These are phyloP conservation scores for Quercus phellos DNA, from an alignment of 331 rosid species.

Conservation along the genomic window DNA sequence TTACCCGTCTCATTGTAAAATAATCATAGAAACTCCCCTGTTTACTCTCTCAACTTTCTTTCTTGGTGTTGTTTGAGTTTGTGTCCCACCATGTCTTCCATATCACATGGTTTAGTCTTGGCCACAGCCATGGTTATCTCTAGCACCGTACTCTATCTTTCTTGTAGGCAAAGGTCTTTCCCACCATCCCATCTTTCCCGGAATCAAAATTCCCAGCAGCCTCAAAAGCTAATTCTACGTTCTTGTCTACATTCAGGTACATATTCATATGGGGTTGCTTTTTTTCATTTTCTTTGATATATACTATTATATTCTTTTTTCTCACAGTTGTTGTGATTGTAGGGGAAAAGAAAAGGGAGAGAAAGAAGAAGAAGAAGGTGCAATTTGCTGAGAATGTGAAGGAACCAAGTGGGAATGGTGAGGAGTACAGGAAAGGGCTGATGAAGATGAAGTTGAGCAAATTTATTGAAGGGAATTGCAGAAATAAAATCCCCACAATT, in stretches of 20 bases:
- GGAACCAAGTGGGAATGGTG: slow-evolving; percentile 30
- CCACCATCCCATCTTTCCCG: slow-evolving; percentile 9
- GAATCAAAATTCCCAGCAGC: neutral
- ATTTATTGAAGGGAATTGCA: slow-evolving; percentile 32
- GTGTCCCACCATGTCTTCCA: slow-evolving; percentile 29
- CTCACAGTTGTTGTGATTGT: neutral
- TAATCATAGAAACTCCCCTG: too few species aligned
- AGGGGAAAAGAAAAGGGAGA: slow-evolving; percentile 54
- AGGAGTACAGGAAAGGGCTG: slow-evolving; percentile 27
- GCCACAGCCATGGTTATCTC: slow-evolving; percentile 56
- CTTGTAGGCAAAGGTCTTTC: slow-evolving; percentile 16
- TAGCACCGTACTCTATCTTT: slow-evolving; percentile 37
- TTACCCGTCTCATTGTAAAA: too few species aligned
- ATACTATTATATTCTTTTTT: neutral
- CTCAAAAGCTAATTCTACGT: slow-evolving; percentile 22
- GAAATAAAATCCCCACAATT: slow-evolving; percentile 20
- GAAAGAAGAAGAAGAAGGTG: slow-evolving; percentile 61
- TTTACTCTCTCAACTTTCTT: neutral
- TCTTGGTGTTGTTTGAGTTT: neutral
- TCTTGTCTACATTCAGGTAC: slow-evolving; percentile 63
- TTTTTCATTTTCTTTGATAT: neutral
- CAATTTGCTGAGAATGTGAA: slow-evolving; percentile 68
- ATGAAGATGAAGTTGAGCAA: slow-evolving; percentile 26
- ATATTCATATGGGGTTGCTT: slow-evolving; percentile 2
- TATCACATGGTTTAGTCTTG: slow-evolving; percentile 42